phyloP scores from a whole-genome alignment of 2,329 filamentous ascomycete genomes.

The Sporothrix euskadiensis region DNA sequence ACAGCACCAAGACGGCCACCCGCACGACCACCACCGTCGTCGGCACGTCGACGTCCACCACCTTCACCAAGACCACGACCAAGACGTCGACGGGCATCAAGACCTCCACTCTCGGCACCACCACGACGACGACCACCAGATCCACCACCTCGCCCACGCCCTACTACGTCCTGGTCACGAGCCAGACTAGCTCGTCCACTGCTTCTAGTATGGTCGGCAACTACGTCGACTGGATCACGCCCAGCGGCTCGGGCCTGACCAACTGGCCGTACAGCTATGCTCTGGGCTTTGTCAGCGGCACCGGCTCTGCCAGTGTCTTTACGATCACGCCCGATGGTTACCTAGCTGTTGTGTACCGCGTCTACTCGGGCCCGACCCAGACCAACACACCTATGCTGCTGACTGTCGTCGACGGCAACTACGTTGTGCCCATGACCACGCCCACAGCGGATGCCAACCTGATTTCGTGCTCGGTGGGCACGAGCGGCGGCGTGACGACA shows the following conservation, averaged over 20 bases:
- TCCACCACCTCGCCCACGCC: constrained; percentile 15
- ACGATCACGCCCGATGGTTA: neutral
- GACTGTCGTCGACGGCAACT: neutral
- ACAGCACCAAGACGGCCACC: constrained; percentile 9
- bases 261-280: constrained; percentile 8
- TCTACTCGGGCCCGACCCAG: neutral
- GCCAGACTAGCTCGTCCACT: neutral
- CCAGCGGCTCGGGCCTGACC: neutral
- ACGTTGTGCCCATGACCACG: constrained; percentile 5
- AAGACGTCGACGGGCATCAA: neutral
- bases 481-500: neutral
- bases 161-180: neutral
- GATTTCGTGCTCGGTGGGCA: neutral
- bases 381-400: neutral
- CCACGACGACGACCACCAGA: constrained; percentile 20
- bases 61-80: constrained; percentile 10
- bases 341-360: neutral
- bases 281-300: neutral
- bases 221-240: constrained; percentile 3
- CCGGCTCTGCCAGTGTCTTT: neutral
- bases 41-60: constrained; percentile 15
- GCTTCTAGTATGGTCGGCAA: neutral
- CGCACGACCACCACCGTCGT: neutral
- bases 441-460: neutral
- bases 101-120: constrained; percentile 13